These are phyloP conservation scores for Neurospora pannonica DNA, from an alignment of 495 filamentous ascomycete genomes.

Conservation along the genomic window DNA sequence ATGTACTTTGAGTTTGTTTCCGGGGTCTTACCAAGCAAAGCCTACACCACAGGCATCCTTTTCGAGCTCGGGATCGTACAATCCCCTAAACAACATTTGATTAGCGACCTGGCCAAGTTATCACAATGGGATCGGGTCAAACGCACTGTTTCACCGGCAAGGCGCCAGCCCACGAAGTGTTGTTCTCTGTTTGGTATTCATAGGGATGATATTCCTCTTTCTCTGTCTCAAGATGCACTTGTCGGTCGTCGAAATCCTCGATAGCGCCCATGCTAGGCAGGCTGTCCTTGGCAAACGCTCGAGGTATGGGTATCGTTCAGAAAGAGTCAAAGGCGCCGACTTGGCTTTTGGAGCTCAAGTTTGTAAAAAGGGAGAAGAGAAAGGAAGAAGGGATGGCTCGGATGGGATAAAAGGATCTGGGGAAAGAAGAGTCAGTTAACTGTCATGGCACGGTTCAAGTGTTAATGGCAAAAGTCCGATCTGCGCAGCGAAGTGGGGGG, in stretches of 20 bases:
- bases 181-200: constrained; percentile 79
- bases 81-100: constrained; percentile 41
- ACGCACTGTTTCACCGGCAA: constrained; percentile 85
- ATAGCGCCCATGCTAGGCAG: constrained; percentile 51
- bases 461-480: background rate
- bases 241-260: constrained; percentile 50
- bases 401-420: background rate
- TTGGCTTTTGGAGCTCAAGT: background rate
- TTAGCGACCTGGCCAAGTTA: background rate
- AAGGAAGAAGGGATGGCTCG: background rate
- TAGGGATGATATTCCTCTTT: constrained; percentile 50
- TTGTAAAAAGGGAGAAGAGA: background rate
- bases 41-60: constrained; percentile 99
- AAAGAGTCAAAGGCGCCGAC: background rate
- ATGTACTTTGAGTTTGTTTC: background rate
- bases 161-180: constrained; percentile 89
- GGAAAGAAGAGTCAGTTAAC: background rate
- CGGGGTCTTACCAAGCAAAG: constrained; percentile 79
- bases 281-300: constrained; percentile 19
- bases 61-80: constrained; percentile 92
- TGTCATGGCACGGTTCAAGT: background rate
- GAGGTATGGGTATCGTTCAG: constrained; percentile 4
- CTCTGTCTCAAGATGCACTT: constrained; percentile 42
- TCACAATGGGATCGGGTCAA: background rate
- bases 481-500: background rate